Evolutionary conservation across 2,329 filamentous ascomycete genomes (phyloP), one percentile per base, ranked within the genome.

Genomic region (Clarireedia sp.): DNA sequence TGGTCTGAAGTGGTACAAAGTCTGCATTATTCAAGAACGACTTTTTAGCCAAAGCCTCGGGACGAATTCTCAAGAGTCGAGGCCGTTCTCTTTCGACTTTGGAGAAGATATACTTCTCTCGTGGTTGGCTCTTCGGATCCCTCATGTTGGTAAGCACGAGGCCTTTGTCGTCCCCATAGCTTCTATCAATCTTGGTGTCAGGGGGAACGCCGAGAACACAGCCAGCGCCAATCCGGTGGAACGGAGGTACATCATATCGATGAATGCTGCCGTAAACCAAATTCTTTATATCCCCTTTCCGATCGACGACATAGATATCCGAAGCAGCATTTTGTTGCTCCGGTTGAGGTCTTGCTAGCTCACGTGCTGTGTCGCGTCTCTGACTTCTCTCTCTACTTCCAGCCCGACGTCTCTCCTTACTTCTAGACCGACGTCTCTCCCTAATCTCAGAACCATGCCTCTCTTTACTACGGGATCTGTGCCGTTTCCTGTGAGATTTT

Each of bases 261-360:
- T 96, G 83, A 40, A 87, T 77, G 26, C 81, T 79, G 2, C 88
- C 89, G 68, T 91, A 96, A 24, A 79, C 78, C 45, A 86, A 70
- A 61, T 94, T 90, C 48, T 90, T 78, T 4, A 78, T 74, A 64
- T 97, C 92, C 0, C 92, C 91, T 65, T 82, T 83, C 43, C 75
- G 81, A 70, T 97, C 92, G 51, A 88, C 65, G 45, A 81, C 64
- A 67, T 81, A 91, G 3, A 78, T 66, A 40, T 65, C 67, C 48
- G 55, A 50, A 38, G 57, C 44, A 19, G 47, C 23, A 36, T 43
- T 48, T 7, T 14, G 44, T 14, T 19, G 9, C 16, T 51, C 53
- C 47, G n/a, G 12, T 43, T 40, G 51, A 26, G 43, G 53, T 45
- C 56, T 57, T 51, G 48, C 37, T 52, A 17, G 26, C 24, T 43